Evolutionary conservation across 768 basidiomycete species (phyloP).

Genomic region (Panus rudis): DNA sequence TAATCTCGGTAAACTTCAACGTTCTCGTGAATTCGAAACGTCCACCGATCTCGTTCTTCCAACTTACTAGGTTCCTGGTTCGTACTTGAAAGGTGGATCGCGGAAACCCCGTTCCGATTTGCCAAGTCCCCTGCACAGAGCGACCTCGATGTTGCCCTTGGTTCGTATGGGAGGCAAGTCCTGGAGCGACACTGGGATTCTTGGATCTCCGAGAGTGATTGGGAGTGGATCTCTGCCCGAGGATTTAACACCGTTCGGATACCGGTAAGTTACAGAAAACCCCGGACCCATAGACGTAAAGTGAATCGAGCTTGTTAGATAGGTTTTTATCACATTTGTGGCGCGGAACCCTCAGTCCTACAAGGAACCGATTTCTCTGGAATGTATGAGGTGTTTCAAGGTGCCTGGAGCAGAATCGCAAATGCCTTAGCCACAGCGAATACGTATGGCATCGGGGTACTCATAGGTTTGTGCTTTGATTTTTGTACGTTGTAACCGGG

Average conservation of each 20-base stretch:
- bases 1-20: constrained; percentile 56
- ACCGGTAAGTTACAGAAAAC: constrained; percentile 35
- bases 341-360: constrained; percentile 50
- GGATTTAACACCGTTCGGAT: constrained; percentile 58
- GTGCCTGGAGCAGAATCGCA: constrained; percentile 63
- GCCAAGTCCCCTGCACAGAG: constrained; percentile 53
- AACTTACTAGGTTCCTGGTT: constrained; percentile 61
- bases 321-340: constrained; percentile 66
- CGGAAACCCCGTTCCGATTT: constrained; percentile 46
- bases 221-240: constrained; percentile 42
- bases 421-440: constrained; percentile 54
- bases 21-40: constrained; percentile 3
- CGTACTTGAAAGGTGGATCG: constrained; percentile 72
- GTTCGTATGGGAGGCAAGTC: constrained; percentile 35
- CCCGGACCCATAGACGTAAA: background rate
- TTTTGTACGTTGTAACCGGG: background rate
- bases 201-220: constrained; percentile 50
- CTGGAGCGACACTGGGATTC: constrained; percentile 43
- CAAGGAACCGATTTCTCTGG: constrained; percentile 59
- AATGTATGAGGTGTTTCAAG: constrained; percentile 41
- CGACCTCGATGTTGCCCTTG: constrained; percentile 63
- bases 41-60: constrained; percentile 5
- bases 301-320: constrained; percentile 36
- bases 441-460: constrained; percentile 57
- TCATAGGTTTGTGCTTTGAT: constrained; percentile 45